Evolutionary conservation across 306 rosid genomes (phyloP).

Genomic region (Cicer yamashitae): DNA sequence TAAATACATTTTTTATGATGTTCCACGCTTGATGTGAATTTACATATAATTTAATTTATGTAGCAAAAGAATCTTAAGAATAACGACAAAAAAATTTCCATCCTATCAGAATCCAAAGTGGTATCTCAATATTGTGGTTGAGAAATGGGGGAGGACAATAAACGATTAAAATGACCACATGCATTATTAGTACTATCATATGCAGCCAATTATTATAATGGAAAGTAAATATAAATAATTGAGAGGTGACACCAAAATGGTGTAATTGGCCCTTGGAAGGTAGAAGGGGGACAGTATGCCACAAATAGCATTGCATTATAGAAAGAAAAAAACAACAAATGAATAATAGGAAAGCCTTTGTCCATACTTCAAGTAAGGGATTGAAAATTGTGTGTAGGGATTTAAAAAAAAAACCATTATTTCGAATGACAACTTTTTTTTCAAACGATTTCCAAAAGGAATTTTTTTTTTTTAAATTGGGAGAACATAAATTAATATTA

Average conservation of each 20-base stretch:
- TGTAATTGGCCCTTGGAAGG: not conserved
- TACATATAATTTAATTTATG: constrained; percentile 3
- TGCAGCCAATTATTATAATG: constrained; percentile 36
- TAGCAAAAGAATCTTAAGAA: constrained; percentile 22
- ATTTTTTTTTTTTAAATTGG: too few relatives aligned
- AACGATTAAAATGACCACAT: constrained; percentile 31
- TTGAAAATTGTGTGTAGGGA: too few relatives aligned
- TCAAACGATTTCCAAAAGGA: too few relatives aligned
- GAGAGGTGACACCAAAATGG: constrained; percentile 15
- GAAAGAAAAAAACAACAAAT: not conserved
- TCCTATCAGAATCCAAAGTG: constrained; percentile 32
- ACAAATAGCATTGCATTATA: not conserved
- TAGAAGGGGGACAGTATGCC: not conserved
- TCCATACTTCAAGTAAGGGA: too few relatives aligned
- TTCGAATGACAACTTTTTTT: too few relatives aligned
- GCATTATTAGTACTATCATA: not conserved
- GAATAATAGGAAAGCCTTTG: too few relatives aligned
- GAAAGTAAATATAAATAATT: constrained; percentile 39
- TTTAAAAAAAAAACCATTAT: too few relatives aligned
- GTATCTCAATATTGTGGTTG: constrained; percentile 38
- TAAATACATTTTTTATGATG: not conserved
- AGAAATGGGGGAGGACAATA: not conserved
- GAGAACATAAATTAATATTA: too few relatives aligned
- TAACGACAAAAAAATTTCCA: constrained; percentile 15
- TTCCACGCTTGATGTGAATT: not conserved